Base-by-base conservation (phyloP, 225 moss, liverwort and hornwort genomes). In the Climacium dendroides region DNA sequence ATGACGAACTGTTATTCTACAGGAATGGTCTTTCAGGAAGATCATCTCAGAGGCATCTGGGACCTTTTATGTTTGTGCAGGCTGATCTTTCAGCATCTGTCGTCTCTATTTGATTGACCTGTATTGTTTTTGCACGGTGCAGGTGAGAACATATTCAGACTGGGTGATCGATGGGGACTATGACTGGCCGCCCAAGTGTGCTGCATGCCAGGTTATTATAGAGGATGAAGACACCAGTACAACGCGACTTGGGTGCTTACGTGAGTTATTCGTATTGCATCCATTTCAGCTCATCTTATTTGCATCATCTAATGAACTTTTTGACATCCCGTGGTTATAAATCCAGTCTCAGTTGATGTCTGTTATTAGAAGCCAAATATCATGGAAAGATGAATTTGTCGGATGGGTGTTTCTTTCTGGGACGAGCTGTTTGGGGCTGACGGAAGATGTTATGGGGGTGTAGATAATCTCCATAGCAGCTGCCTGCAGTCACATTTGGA, bases 121-220 rank as follows among this genome's bases (percentile, higher is more conserved):
- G 23, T 79, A 34, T 83, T 43, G 35, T n/a, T 30, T 80, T 41
- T 57, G 52, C 54, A 64, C 77, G 24, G 71, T 88, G 88, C 93
- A 98, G 98, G 95, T 99, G 73, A 88, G 83, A 91, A 96, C 99
- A 65, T 99, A 97, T 89, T 96, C 97, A 75, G 99, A 99, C 61
- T 99, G 97, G 99, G 97, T 99, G 86, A 97, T 99, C 87, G 97
- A 99, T 92, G 99, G 97, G 64, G 99, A 99, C 94, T 99, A 95
- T 91, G 97, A 99, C 83, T 88, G 88, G 88, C 88, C 88, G 59
- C 95, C 99, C 24, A 97, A 96, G 86, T 99, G 99, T 75, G 87
- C 90, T 86, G 91, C 93, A 61, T 99, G 99, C 63, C 94, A 94
- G 87, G 90, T 80, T 89, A 91, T 90, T 76, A 87, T 99, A 54